phyloP scores from a whole-genome alignment of 148 eudicot species.

The Hydrangea macrophylla region DNA sequence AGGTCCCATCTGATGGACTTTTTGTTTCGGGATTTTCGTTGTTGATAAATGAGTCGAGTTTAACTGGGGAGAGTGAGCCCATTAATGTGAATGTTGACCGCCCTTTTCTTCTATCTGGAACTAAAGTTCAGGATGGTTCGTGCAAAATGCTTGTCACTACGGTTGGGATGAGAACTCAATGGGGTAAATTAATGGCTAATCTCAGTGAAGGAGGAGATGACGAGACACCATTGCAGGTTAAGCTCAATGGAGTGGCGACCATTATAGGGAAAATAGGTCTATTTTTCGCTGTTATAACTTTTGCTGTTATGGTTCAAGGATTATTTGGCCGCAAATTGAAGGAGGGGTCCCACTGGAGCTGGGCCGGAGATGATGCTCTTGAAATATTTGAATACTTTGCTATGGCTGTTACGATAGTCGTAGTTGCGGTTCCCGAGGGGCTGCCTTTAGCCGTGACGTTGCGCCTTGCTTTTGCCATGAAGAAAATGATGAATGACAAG shows the following conservation, averaged over 20 bases:
- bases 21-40: conserved; percentile 71
- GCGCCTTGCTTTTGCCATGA: conserved; percentile 92
- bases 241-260: conserved; percentile 84
- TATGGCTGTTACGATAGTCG: conserved; percentile 84
- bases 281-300: conserved; percentile 73
- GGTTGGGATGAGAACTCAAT: conserved; percentile 91
- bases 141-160: conserved; percentile 80
- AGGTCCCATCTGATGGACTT: conserved; percentile 85
- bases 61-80: conserved; percentile 87
- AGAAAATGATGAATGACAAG: conserved; percentile 89
- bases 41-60: conserved; percentile 72
- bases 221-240: conserved; percentile 86
- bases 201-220: conserved; percentile 89
- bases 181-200: conserved; percentile 89
- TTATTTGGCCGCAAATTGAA: conserved; percentile 48
- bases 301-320: conserved; percentile 73
- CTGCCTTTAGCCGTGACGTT: conserved; percentile 83
- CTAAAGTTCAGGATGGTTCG: conserved; percentile 87
- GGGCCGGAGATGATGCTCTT: conserved; percentile 68
- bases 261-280: conserved; percentile 83
- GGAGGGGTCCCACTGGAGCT: conserved; percentile 51
- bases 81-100: conserved; percentile 41
- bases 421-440: conserved; percentile 91
- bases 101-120: conserved; percentile 83
- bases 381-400: conserved; percentile 78